Evolutionary conservation across 2,329 filamentous ascomycete genomes (phyloP).

Genomic region (Xylaria sp.): DNA sequence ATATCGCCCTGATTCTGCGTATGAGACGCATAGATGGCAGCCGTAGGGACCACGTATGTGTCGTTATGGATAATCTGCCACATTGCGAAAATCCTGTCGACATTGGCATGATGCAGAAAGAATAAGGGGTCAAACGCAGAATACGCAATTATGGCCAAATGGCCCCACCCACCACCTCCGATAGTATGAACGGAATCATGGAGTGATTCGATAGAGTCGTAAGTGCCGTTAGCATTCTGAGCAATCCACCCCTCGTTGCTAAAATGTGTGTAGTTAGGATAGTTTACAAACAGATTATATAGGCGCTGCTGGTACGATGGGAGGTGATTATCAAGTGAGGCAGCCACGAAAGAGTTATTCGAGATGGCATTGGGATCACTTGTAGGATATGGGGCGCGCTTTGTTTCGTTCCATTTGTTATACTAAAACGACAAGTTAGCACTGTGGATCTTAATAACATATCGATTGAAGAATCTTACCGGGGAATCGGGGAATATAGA

Average conservation of each 20-base stretch:
- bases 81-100: slow-evolving; percentile 76
- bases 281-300: slow-evolving; percentile 70
- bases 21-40: slow-evolving; percentile 63
- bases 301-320: slow-evolving; percentile 65
- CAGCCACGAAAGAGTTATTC: slow-evolving; percentile 62
- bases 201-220: slow-evolving; percentile 69
- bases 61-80: slow-evolving; percentile 77
- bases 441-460: not conserved
- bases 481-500: slow-evolving; percentile 64
- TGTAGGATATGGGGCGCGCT: slow-evolving; percentile 57
- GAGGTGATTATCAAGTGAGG: slow-evolving; percentile 58
- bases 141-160: slow-evolving; percentile 73
- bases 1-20: slow-evolving; percentile 60
- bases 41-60: slow-evolving; percentile 66
- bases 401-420: slow-evolving; percentile 63
- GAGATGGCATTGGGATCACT: slow-evolving; percentile 53
- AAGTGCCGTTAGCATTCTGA: slow-evolving; percentile 49
- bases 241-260: slow-evolving; percentile 70
- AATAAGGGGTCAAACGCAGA: slow-evolving; percentile 82
- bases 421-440: slow-evolving; percentile 50
- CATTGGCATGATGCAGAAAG: slow-evolving; percentile 76
- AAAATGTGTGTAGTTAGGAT: slow-evolving; percentile 70
- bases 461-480: slow-evolving; percentile 49
- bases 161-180: slow-evolving; percentile 58
- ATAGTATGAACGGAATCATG: slow-evolving; percentile 68